A percentile compares a stretch with the other conserved stretches of the same genome.
Conservation (phyloP, 108 stramenopile genomes). For the Pinguiococcus pyrenoidosus region DNA sequence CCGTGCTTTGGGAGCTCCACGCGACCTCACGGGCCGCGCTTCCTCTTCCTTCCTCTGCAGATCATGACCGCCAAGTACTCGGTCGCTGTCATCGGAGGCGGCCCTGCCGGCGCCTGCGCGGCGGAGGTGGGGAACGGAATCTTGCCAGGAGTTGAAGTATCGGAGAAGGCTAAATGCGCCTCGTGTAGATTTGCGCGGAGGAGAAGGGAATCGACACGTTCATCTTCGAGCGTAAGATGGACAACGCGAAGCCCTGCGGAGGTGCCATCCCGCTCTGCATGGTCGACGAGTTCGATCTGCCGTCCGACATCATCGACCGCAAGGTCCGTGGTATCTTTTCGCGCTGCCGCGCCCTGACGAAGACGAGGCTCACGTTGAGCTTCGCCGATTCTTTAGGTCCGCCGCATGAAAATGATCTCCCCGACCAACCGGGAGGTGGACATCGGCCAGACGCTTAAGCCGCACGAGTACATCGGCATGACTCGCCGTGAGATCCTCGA, state of each 20-base stretch:
- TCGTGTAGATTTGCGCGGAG: no score
- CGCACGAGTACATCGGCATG: conserved; percentile 97
- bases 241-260: conserved; percentile 98
- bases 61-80: no score
- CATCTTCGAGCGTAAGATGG: conserved; percentile 90
- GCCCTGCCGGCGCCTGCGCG: conserved; percentile 89
- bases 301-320: conserved; percentile 81
- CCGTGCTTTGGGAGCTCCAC: no score
- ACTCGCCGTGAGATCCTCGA: conserved; percentile 92
- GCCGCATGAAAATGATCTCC: conserved; percentile 93
- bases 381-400: no score
- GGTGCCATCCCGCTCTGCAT: conserved; percentile 97
- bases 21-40: no score
- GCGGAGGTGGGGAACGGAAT: no score
- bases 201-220: conserved; percentile 80
- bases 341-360: no score
- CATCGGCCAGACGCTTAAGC: conserved; percentile 85
- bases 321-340: conserved; percentile 35
- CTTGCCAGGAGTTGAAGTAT: no score
- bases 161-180: no score
- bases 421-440: conserved; percentile 88
- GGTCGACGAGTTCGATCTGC: conserved; percentile 94
- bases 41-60: neutral
- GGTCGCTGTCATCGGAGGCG: conserved; percentile 90
- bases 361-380: no score